Conservation (phyloP, 257 asterid species). For the Ilex asprella region DNA sequence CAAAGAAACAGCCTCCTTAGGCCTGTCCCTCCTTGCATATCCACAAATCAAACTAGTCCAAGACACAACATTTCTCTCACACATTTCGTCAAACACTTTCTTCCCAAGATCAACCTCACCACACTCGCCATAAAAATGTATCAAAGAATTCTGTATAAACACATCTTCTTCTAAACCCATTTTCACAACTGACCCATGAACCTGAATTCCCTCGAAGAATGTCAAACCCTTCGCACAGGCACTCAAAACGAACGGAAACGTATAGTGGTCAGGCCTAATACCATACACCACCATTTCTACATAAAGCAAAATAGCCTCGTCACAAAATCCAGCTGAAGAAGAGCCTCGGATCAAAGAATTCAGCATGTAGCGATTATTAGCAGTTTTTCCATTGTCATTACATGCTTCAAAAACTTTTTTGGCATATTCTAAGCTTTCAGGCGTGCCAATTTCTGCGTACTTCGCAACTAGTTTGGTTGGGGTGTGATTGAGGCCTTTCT, state of each 20-base stretch:
- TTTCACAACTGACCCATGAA: constrained; percentile 38
- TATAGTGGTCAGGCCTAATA: constrained; percentile 38
- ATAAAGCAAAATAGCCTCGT: constrained; percentile 26
- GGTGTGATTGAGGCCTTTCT: constrained; percentile 25
- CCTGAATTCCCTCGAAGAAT: constrained; percentile 30
- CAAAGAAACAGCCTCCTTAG: constrained; percentile 40
- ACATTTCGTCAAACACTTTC: constrained; percentile 50
- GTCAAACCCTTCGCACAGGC: constrained; percentile 37
- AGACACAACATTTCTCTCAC: constrained; percentile 43
- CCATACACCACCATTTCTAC: constrained; percentile 32
- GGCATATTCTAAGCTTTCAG: constrained; percentile 40
- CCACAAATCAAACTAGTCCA: constrained; percentile 58
- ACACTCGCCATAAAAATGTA: constrained; percentile 40
- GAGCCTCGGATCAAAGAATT: constrained; percentile 45
- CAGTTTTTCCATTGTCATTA: constrained; percentile 14
- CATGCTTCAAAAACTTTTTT: constrained; percentile 29
- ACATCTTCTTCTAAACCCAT: constrained; percentile 30
- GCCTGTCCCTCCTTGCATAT: constrained; percentile 26
- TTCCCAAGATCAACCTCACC: constrained; percentile 39
- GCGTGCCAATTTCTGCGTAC: constrained; percentile 29
- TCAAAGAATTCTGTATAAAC: constrained; percentile 39
- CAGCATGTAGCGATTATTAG: constrained; percentile 20
- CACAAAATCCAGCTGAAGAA: constrained; percentile 21
- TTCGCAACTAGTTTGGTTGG: constrained; percentile 32
- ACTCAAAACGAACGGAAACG: constrained; percentile 48